These are phyloP conservation scores for Scutellaria barbata DNA, from an alignment of 257 asterid species.

Conservation along the genomic window DNA sequence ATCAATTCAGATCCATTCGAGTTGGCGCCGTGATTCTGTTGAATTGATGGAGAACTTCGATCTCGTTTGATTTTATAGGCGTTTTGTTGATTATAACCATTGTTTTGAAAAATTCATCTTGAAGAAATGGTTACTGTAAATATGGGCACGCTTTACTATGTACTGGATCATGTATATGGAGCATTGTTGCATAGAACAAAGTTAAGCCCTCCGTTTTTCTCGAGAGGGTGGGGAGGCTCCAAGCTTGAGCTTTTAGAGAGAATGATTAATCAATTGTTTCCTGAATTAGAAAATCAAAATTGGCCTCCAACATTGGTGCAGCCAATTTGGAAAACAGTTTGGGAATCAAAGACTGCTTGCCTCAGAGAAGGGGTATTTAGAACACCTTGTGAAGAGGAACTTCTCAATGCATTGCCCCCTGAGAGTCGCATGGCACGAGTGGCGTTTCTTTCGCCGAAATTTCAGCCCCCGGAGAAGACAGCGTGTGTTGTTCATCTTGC, in stretches of 20 bases:
- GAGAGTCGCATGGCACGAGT: conserved; percentile 89
- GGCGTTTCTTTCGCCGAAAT: conserved; percentile 83
- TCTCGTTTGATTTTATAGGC: conserved; percentile 15
- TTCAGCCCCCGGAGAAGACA: conserved; percentile 58
- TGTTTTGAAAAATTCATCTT: neutral
- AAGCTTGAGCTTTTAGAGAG: conserved; percentile 87
- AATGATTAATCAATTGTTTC: conserved; percentile 74
- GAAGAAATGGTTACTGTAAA: conserved; percentile 69
- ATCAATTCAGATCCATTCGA: conserved; percentile 30
- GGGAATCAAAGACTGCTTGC: conserved; percentile 81
- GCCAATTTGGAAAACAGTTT: conserved; percentile 84
- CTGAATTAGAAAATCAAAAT: conserved; percentile 63
- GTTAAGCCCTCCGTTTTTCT: conserved; percentile 81
- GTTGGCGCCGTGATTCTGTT: conserved; percentile 17
- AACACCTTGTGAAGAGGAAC: conserved; percentile 82
- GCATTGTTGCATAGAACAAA: conserved; percentile 89
- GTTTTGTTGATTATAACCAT: neutral
- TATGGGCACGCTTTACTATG: conserved; percentile 81
- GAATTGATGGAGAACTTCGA: conserved; percentile 23
- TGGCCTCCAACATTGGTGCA: conserved; percentile 81
- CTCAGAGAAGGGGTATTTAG: conserved; percentile 82
- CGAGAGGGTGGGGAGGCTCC: conserved; percentile 96
- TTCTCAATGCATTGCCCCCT: conserved; percentile 87
- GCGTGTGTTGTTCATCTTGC: conserved; percentile 99
- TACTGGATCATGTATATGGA: conserved; percentile 88